A percentile compares a stretch with the other conserved stretches of the same genome.
These are phyloP conservation scores for Saccharomycopsis vini DNA, from an alignment of 805 yeast genomes.

Conservation along the genomic window DNA sequence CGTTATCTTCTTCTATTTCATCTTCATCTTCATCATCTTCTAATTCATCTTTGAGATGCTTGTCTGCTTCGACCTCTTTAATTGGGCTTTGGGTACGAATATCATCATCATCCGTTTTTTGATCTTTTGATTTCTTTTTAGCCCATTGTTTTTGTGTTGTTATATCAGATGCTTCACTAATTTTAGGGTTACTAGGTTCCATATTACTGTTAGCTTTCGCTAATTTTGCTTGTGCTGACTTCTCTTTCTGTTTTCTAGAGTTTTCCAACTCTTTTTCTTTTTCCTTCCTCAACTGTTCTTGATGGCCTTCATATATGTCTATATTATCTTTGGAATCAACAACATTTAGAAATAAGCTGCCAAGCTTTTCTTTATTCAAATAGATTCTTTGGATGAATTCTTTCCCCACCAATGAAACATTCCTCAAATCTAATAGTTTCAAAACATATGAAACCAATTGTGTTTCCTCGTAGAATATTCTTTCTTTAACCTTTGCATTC, in stretches of 20 bases:
- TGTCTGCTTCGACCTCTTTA: too few relatives aligned
- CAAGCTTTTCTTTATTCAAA: conserved; percentile 13
- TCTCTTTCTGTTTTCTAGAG: too few relatives aligned
- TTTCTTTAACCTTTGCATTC: not conserved
- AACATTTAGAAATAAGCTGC: conserved; percentile 3
- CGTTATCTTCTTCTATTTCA: not conserved
- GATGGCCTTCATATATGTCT: not conserved
- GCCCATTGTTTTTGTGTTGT: too few relatives aligned
- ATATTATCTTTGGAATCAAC: not conserved
- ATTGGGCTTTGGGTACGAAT: too few relatives aligned
- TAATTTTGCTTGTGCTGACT: too few relatives aligned
- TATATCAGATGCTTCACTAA: too few relatives aligned
- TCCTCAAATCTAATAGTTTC: conserved; percentile 8
- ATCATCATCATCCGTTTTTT: too few relatives aligned
- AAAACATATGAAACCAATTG: conserved; percentile 2
- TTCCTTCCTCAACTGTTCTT: not conserved
- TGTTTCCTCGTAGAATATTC: conserved; percentile 1
- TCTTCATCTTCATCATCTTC: not conserved
- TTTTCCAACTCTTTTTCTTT: not conserved
- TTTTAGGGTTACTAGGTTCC: too few relatives aligned
- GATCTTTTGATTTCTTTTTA: too few relatives aligned
- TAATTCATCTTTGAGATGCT: not conserved
- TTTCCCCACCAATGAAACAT: conserved; percentile 2
- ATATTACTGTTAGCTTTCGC: too few relatives aligned
- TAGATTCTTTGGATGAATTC: conserved; percentile 6